Evolutionary conservation across 768 basidiomycete genomes (phyloP), one percentile per base, ranked within the genome.

Genomic region (Mycena albidolilacea): DNA sequence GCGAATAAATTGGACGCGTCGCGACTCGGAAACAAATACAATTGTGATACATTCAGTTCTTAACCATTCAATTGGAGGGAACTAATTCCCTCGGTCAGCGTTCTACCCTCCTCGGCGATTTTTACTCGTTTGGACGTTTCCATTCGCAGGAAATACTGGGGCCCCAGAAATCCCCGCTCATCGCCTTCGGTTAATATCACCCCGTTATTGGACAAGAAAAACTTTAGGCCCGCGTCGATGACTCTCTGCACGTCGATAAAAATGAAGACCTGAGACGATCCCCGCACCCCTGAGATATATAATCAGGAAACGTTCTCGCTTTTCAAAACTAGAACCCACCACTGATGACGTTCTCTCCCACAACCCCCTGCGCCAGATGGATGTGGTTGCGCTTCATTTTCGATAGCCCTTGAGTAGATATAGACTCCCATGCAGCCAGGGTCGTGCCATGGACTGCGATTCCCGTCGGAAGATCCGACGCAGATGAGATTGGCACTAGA

Each of bases 371-470:
- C 0, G 97, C 97, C 15, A 98, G 86, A 81, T 99, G 97, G 48
- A 99, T 93, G 78, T 98, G 97, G 78, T 97, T 97, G 35, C 97
- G 87, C 14, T 83, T 87, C 96, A 97, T 98, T 73, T 87, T 91
- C 0, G 93, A 95, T 19, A 98, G 81, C 0, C 97, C 96, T 74
- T 90, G 83, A 8, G 83, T 84, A 15, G 86, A 81, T 70, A 97
- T 97, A 15, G 79, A 77, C 8, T 88, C 81, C 96, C 96, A 97
- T 46, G 95, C 92, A 58, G 80, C 76, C 55, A 79, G 81, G 48
- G 85, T 92, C 8, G 96, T 96, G 2, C 96, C 96, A 79, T 97
- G 96, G 3, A 97, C 93, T 5, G 94, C 94, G 70, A 94, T 84
- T 9, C 86, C 85, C 9, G 85, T 85, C 7, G 94, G 93, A 21